Base-by-base conservation (phyloP, 345 rosid genomes). In the Heritiera littoralis region DNA sequence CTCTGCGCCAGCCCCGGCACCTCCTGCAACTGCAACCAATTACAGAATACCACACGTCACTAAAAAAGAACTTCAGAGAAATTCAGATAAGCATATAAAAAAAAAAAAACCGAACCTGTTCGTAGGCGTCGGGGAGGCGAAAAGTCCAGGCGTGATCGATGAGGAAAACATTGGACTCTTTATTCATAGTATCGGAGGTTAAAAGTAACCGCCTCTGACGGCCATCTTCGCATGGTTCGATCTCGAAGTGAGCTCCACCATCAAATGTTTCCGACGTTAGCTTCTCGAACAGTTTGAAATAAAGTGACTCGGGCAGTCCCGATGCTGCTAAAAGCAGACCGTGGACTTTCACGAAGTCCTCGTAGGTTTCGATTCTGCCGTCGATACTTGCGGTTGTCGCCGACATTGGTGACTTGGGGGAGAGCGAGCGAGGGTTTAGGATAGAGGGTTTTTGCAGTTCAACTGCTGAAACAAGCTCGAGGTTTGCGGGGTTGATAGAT, bases 81-180 rank as follows among this genome's bases (percentile, higher is more conserved):
- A 55, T 35, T 35, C 38, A 35, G 2, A 35, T 35, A 23, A 23
- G 28, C 28, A 23, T 23, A 0, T 35, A 35, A 35, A 1, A 1
- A 35, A 35, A 35, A 35, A 35, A 64, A 49, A 63, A 46, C 28
- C 6, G 12, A 20, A 91, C 98, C 92, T 90, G 98, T 56, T 87
- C 58, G 72, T 79, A 86, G 49, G 98, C 98, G 79, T 92, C 98
- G 28, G 92, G 77, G 78, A 91, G 96, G 17, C 97, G 96, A 77
- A 95, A 95, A 35, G 98, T 91, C 99, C 99, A 95, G 74, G 98
- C 98, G 70, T 95, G 97, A 83, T 95, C 97, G 61, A 95, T 55
- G 51, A 95, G 97, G 79, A 95, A 95, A 71, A 92, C 93, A 65
- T 91, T 80, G 83, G 96, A 93, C 9, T 88, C 90, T 41, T 76